Base-by-base conservation (phyloP, 148 eudicot species). In the Camellia granthamiana region DNA sequence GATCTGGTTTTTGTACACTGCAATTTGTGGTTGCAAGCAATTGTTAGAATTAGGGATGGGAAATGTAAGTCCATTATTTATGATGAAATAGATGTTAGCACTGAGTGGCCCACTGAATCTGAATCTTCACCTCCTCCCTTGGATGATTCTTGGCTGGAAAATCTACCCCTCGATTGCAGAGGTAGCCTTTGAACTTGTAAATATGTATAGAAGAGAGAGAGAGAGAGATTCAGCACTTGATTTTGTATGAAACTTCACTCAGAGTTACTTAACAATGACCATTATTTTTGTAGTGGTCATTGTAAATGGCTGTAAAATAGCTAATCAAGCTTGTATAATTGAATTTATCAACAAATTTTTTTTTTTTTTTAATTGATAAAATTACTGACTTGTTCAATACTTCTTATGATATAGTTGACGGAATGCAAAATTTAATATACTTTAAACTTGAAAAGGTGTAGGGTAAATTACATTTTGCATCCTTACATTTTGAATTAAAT, bases 1-100 rank as follows among this genome's bases (percentile, higher is more conserved):
- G 85, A 86, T 77, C 70, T 86, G 43, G 83, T 84, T 76, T 86
- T 79, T 63, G 85, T 86, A 64, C 89, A 79, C 78, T 81, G 89
- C 85, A 86, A 86, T 78, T 83, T 86, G 66, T 84, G 87, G 89
- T 82, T 86, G 78, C 84, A 82, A 69, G 81, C 78, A 19, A 81
- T 84, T 77, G 49, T 49, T 73, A 84, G 71, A 62, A 82, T 79
- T 54, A 84, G 77, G 69, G 81, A 79, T 47, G 71, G 74, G 58
- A 77, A 61, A 59, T 42, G 51, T 46, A 79, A 84, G 77, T 87
- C 86, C 6, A 66, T 84, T 66, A 46, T 63, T 63, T 84, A 72
- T 49, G 86, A 84, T 82, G 86, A 86, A 66, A 73, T 81, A 76
- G 86, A 86, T 82, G 74, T 86, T 44, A 51, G 55, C 74, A 51